Base-by-base conservation (phyloP, 2,329 filamentous ascomycete genomes). In the Cytospora mali region DNA sequence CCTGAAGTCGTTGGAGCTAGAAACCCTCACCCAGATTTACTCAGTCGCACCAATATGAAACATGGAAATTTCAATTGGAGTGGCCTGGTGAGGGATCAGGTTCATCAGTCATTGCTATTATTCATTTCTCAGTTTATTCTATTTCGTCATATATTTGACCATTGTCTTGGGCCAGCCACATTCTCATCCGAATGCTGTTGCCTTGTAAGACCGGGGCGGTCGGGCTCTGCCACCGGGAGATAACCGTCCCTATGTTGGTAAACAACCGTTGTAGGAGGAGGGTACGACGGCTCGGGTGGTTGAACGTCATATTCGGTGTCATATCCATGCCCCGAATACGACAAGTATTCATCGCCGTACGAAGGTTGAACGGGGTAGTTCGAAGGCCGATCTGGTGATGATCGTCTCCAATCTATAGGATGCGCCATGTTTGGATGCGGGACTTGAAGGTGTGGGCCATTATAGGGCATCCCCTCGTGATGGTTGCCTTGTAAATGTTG, bases 11-110 rank as follows among this genome's bases (percentile, higher is more conserved):
- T n/a, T n/a, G n/a, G n/a, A n/a, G n/a, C n/a, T n/a, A n/a, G n/a
- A n/a, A n/a, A n/a, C n/a, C n/a, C n/a, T n/a, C n/a, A n/a, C n/a
- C n/a, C n/a, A n/a, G n/a, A n/a, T n/a, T n/a, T n/a, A n/a, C n/a
- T n/a, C n/a, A n/a, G n/a, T n/a, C n/a, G n/a, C n/a, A n/a, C n/a
- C n/a, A n/a, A n/a, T n/a, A n/a, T n/a, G n/a, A n/a, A n/a, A n/a
- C n/a, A 0, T 33, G 0, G 75, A 78, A 0, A 79, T 63, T 11
- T 76, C 69, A n/a, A n/a, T n/a, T n/a, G n/a, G n/a, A n/a, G n/a
- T n/a, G n/a, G 60, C 77, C 78, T 0, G 74, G 33, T 18, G 4
- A 39, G 10, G 16, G 35, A 39, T 18, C 10, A 35, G 33, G 10
- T 39, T 18, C 6, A 18, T 11, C 31, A 33, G 3, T 33, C 31